Conservation (phyloP, 805 yeast genomes). For the Teunomyces aglyptinius region DNA sequence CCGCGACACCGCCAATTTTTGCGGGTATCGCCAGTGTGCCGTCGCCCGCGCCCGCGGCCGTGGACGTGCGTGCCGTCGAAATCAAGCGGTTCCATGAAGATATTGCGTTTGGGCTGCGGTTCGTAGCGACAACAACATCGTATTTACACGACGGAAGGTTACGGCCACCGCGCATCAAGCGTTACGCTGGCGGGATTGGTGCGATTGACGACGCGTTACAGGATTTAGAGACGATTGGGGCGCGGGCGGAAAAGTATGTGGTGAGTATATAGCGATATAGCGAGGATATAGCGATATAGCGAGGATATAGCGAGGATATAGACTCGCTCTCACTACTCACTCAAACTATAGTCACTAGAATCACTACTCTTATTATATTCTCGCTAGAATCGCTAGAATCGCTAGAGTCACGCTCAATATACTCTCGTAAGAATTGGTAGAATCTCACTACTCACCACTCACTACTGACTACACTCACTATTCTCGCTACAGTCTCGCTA, state of each 20-base stretch:
- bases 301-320: no score
- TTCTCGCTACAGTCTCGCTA: no score
- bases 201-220: slow-evolving; percentile 33
- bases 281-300: no score
- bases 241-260: slow-evolving; percentile 41
- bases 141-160: not conserved
- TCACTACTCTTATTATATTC: no score
- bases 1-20: not conserved
- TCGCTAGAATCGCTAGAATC: no score
- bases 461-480: no score
- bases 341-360: no score
- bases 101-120: slow-evolving; percentile 30
- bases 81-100: slow-evolving; percentile 47
- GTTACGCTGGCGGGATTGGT: slow-evolving; percentile 16
- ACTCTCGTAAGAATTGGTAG: no score
- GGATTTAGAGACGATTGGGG: slow-evolving; percentile 41
- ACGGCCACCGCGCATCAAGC: slow-evolving; percentile 32
- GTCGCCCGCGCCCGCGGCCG: not conserved
- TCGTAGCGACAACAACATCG: slow-evolving; percentile 32
- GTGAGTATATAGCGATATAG: not conserved
- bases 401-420: no score
- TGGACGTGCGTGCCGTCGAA: slow-evolving; percentile 25
- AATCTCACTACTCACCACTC: no score
- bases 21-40: slow-evolving; percentile 24
- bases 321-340: no score